phyloP scores from a whole-genome alignment of 1,284 basidiomycete genomes.

The Boletus semigastroideus region DNA sequence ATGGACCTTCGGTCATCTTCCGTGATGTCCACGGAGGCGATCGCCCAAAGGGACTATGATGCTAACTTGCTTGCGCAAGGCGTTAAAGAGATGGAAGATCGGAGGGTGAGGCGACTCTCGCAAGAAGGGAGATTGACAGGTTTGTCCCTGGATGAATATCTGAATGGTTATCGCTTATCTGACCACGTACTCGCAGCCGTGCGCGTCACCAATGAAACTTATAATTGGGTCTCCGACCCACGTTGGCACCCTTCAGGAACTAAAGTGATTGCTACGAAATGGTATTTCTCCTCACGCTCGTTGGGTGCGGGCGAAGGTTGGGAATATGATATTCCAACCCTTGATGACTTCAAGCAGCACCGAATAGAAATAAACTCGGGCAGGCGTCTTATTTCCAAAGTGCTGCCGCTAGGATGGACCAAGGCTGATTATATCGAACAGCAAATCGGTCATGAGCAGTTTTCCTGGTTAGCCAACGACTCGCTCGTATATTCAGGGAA shows the following conservation, averaged over 20 bases:
- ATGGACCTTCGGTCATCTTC: slow-evolving; percentile 50
- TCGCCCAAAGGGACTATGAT: slow-evolving; percentile 40
- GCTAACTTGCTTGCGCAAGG: slow-evolving; percentile 50
- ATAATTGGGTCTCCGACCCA: slow-evolving; percentile 63
- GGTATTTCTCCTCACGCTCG: slow-evolving; percentile 63
- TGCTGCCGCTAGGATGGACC: slow-evolving; percentile 59
- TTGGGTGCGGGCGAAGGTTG: slow-evolving; percentile 72
- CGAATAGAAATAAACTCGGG: slow-evolving; percentile 49
- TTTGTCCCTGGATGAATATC: slow-evolving; percentile 29
- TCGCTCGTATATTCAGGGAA: slow-evolving; percentile 66
- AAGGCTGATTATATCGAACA: slow-evolving; percentile 58
- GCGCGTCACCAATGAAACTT: slow-evolving; percentile 72
- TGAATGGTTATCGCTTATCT: slow-evolving; percentile 1
- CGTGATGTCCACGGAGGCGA: slow-evolving; percentile 18
- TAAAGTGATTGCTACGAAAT: slow-evolving; percentile 68
- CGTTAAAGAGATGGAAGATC: slow-evolving; percentile 47
- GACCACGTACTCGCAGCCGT: slow-evolving; percentile 40
- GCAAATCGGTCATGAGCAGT: slow-evolving; percentile 71
- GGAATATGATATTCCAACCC: slow-evolving; percentile 53
- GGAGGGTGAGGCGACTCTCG: slow-evolving; percentile 48
- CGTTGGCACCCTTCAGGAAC: slow-evolving; percentile 65
- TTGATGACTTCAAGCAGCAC: slow-evolving; percentile 22
- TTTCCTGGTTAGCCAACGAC: slow-evolving; percentile 59
- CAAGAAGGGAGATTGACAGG: slow-evolving; percentile 60
- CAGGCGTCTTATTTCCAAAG: slow-evolving; percentile 52